Evolutionary conservation across 495 filamentous ascomycete species (phyloP), one percentile per base, ranked within the genome.

Genomic region (Trichoderma gamsii): DNA sequence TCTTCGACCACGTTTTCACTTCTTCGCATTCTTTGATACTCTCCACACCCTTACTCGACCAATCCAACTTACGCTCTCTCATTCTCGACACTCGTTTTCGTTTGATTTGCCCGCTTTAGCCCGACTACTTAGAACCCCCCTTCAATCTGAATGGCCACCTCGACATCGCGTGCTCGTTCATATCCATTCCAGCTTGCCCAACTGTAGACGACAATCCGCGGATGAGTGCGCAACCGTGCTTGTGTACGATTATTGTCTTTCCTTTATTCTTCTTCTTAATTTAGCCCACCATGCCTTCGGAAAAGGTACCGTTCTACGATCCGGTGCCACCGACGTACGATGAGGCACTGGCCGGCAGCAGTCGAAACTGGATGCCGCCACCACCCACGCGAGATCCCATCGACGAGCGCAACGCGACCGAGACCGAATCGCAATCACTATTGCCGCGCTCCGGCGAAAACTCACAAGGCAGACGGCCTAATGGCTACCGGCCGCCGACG

Each of bases 281-380:
- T 13, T n/a, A 61, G 56, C 70, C 49, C 72, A 77, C 70, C 66
- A 82, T 84, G 81, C 77, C 80, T 61, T 77, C 79, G 65, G 79
- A 77, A 69, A 78, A 76, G 71, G 74, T 77, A 70, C 78, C 71
- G 43, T 69, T 80, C 27, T 88, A 89, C 77, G 85, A 88, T 72
- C 76, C 84, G 64, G 84, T 92, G 67, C 93, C 81, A 35, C 81
- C 95, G 23, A 88, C 90, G 49, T 99, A 99, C 83, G 94, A 97
- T 77, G 95, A 99, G 81, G 93, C 95, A 66, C 87, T 79, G 66
- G 76, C 78, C 79, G 73, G 79, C 73, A 72, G 76, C 32, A 51
- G 71, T 25, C 72, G 74, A 4, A 68, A 72, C 68, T 79, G 79
- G 66, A 9, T n/a, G 44, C 44, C 56, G 23, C 56, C 51, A 11